Conservation (phyloP, 352 stramenopile species). For the Pythium folliculosum region DNA sequence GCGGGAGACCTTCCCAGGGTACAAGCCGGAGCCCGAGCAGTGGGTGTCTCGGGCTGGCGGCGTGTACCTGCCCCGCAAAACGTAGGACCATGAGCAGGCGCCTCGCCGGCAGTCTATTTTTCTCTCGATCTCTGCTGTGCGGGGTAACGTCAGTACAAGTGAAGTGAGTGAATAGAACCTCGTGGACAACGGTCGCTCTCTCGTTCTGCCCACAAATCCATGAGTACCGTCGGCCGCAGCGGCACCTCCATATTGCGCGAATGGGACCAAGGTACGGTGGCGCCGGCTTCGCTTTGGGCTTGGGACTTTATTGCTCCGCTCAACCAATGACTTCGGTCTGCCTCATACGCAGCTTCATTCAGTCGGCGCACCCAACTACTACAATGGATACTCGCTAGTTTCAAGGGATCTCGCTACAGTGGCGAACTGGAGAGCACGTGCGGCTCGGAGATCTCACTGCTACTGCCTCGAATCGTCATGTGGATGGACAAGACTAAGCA, state of each 20-base stretch:
- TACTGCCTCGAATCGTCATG: constrained; percentile 59
- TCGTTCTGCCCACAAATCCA: background rate
- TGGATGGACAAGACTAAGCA: constrained; percentile 58
- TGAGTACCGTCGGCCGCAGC: constrained; percentile 25
- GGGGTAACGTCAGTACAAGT: too few relatives aligned
- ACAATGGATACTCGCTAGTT: constrained; percentile 47
- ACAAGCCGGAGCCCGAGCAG: constrained; percentile 61
- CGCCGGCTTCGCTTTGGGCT: background rate
- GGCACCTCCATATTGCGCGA: constrained; percentile 44
- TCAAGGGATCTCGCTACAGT: constrained; percentile 16
- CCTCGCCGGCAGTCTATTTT: background rate
- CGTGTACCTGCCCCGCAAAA: constrained; percentile 71
- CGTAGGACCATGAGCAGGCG: background rate
- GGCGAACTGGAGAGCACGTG: constrained; percentile 45
- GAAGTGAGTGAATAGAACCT: too few relatives aligned
- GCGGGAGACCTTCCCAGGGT: constrained; percentile 58
- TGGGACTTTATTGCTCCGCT: background rate
- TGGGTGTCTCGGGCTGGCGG: constrained; percentile 81
- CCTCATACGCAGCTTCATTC: constrained; percentile 37
- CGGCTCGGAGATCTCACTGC: constrained; percentile 47
- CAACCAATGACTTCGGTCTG: background rate
- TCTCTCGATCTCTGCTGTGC: background rate
- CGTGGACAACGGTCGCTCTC: too few relatives aligned
- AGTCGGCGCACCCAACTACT: constrained; percentile 55
- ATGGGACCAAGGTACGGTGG: constrained; percentile 62